These are phyloP conservation scores for Lindgomyces ingoldianus DNA, from an alignment of 495 filamentous ascomycete genomes.

Conservation along the genomic window DNA sequence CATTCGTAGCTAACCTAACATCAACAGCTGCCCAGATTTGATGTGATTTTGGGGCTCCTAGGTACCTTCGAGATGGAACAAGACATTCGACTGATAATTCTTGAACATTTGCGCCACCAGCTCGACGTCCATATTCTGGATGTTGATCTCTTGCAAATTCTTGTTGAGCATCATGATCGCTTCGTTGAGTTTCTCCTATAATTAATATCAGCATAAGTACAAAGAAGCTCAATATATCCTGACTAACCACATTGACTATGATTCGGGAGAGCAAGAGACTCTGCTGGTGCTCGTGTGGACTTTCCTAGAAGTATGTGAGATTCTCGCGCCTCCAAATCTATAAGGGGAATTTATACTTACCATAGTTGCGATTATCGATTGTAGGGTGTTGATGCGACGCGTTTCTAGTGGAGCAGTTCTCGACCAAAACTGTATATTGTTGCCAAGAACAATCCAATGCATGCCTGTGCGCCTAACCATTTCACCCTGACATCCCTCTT, in stretches of 20 bases:
- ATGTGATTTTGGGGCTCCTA: not conserved
- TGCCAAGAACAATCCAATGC: slow-evolving; percentile 18
- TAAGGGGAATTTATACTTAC: slow-evolving; percentile 8
- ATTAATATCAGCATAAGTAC: not conserved
- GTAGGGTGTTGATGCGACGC: not conserved
- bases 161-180: slow-evolving; percentile 89
- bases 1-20: slow-evolving; percentile 70
- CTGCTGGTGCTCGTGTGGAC: slow-evolving; percentile 97
- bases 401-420: slow-evolving; percentile 10
- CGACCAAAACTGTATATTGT: slow-evolving; percentile 3
- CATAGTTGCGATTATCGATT: slow-evolving; percentile 2
- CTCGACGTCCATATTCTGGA: slow-evolving; percentile 98
- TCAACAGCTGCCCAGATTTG: not conserved
- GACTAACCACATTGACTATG: slow-evolving; percentile 90
- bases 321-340: slow-evolving; percentile 3
- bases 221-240: not conserved
- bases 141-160: slow-evolving; percentile 91
- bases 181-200: slow-evolving; percentile 96
- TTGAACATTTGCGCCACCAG: slow-evolving; percentile 99
- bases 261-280: slow-evolving; percentile 88
- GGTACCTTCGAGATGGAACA: slow-evolving; percentile 94
- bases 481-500: too few relatives aligned
- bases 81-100: slow-evolving; percentile 97
- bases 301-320: slow-evolving; percentile 63
- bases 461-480: too few relatives aligned